Base-by-base conservation (phyloP, 805 yeast species). In the Jamesozyma hellenica region DNA sequence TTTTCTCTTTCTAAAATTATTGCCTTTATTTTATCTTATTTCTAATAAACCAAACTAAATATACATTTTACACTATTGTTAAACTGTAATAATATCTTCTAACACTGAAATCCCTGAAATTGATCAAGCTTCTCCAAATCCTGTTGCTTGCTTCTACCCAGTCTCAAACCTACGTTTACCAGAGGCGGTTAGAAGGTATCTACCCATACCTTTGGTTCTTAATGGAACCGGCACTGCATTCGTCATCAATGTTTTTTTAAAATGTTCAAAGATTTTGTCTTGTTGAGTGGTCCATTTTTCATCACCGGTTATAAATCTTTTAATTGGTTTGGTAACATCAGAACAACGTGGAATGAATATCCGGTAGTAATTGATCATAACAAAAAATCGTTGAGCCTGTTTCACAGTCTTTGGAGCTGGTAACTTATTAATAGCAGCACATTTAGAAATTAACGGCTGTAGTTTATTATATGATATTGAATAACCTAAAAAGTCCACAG, bases 361-460 rank as follows among this genome's bases (percentile, higher is more conserved):
- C 23, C 47, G 34, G 26, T 47, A 48, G 32, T 43, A 50, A 30
- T 45, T 45, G 13, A 45, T 36, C 41, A 47, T 35, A 8, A 46
- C 50, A 27, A 44, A 26, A 14, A 50, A 46, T 4, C 49, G 36
- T 31, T 50, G 52, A n/a, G 45, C 47, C 11, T 41, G 34, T 17
- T 43, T 44, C 4, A 44, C 32, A 13, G 43, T 38, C 16, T 33
- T 40, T 1, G 40, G 38, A 2, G 32, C 23, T 5, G 46, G 46
- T n/a, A 38, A 40, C 6, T 37, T 9, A 7, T 35, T 10, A 14
- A 48, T 48, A 3, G 52, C 52, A 9, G 38, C 37, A 27, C 47
- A 41, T 36, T 50, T 50, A 4, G 28, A 17, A 30, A 36, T 36
- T n/a, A 50, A n/a, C 2, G 51, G 52, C 11, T 16, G 26, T 8